Evolutionary conservation across 1,284 basidiomycete genomes (phyloP).

Genomic region (Austroboletus niveus): DNA sequence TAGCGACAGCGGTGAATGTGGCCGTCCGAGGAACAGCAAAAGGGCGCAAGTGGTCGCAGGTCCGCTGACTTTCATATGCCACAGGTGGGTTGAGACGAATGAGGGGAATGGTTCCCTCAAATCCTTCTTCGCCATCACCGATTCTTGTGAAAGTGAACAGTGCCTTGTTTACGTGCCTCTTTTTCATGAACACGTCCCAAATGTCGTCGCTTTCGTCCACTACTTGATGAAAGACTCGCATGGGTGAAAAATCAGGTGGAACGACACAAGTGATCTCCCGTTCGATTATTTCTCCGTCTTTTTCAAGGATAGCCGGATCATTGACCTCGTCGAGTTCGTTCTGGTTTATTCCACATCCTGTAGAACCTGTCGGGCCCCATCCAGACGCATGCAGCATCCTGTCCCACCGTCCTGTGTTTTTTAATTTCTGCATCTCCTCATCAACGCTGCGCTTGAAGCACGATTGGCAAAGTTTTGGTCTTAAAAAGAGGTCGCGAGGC

Average conservation of each 20-base stretch:
- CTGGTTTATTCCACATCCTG: background rate
- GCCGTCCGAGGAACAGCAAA: conserved; percentile 27
- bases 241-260: background rate
- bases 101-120: background rate
- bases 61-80: conserved; percentile 4
- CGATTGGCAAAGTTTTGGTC: conserved; percentile 8
- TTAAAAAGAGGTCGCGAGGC: conserved; percentile 36
- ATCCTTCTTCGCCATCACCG: background rate
- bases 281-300: conserved; percentile 20
- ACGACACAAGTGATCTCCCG: conserved; percentile 15
- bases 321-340: conserved; percentile 4
- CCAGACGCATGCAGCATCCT: conserved; percentile 10
- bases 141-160: background rate
- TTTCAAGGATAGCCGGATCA: background rate
- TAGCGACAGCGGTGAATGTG: conserved; percentile 31
- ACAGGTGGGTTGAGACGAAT: conserved; percentile 16
- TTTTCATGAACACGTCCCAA: conserved; percentile 2
- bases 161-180: accelerated
- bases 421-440: conserved; percentile 19
- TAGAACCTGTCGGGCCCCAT: conserved; percentile 5
- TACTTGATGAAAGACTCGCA: background rate
- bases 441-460: conserved; percentile 26
- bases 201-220: background rate
- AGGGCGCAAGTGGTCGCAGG: conserved; percentile 3
- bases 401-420: conserved; percentile 22